Evolutionary conservation across 352 stramenopile species (phyloP), one percentile per base, ranked within the genome.

Genomic region (Thalassiosira sp.): DNA sequence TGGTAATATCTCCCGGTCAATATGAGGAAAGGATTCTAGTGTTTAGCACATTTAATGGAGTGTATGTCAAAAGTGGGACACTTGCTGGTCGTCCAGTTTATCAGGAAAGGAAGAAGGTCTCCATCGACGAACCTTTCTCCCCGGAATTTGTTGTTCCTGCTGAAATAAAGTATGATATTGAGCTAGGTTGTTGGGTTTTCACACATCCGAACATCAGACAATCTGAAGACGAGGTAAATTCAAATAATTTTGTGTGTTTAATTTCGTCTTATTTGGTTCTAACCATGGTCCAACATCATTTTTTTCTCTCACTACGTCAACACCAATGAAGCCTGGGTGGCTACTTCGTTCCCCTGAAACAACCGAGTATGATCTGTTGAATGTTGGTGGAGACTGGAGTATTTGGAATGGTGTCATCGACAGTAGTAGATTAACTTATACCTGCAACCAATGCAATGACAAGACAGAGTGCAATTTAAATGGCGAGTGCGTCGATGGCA

Each of bases 11-110:
- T 40, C 16, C 3, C 1, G 60, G 60, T 27, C 8, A 40, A 43
- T 16, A 28, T 3, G 8, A 65, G 13, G 46, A n/a, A 22, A 46
- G 11, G 40, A 22, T 27, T 18, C 52, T 80, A n/a, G 25, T 80
- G 2, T 74, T 65, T 48, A 65, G 43, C 2, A 74, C 69, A 60
- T 80, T 80, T 22, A 80, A 70, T 46, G 71, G 71, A 11, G 54
- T 80, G 0, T 80, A 74, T 31, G 45, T 52, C 37, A 10, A 40
- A 42, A 53, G 69, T 45, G 62, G 71, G 22, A 54, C 46, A 13
- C 3, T 10, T 28, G 18, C 54, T 49, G 24, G 60, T 0, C 42
- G 8, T 16, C 22, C 16, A 56, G 22, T n/a, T n/a, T n/a, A n/a
- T n/a, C n/a, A n/a, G n/a, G n/a, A n/a, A n/a, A n/a, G n/a, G n/a